phyloP scores from a whole-genome alignment of 2,329 filamentous ascomycete species.

The Zymoseptoria crescenta region DNA sequence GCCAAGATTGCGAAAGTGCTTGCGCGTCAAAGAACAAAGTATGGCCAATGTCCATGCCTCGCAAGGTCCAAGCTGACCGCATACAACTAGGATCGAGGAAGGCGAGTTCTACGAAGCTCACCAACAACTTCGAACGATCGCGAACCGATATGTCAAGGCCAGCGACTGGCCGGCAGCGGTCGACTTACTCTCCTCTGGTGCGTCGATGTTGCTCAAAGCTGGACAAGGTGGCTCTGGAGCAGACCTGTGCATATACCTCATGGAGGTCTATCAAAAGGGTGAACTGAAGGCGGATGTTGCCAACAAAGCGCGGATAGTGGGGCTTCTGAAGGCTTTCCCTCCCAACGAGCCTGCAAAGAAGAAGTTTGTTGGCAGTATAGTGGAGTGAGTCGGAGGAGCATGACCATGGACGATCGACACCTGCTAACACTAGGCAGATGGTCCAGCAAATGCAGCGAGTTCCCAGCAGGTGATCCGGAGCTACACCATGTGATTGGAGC shows the following conservation, averaged over 20 bases:
- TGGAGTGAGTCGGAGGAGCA: conserved; percentile 49
- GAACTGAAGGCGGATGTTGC: conserved; percentile 68
- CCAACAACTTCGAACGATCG: conserved; percentile 93
- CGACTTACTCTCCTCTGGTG: conserved; percentile 77
- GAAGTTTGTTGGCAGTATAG: conserved; percentile 80
- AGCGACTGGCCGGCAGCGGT: conserved; percentile 77
- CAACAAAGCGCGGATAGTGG: conserved; percentile 66
- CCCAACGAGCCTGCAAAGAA: conserved; percentile 82
- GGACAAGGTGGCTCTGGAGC: conserved; percentile 92
- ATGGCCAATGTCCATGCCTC: conserved; percentile 12
- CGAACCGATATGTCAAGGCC: conserved; percentile 84
- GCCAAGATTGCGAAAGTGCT: conserved; percentile 64
- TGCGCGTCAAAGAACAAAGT: conserved; percentile 71
- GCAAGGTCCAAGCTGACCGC: conserved; percentile 4
- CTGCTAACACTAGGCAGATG: conserved; percentile 46
- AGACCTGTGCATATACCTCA: conserved; percentile 76
- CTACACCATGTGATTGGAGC: conserved; percentile 86
- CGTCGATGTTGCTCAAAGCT: conserved; percentile 76
- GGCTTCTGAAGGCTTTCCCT: conserved; percentile 72
- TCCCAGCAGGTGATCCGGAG: conserved; percentile 86
- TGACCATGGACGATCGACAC: neutral
- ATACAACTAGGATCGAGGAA: conserved; percentile 61
- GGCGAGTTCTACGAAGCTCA: conserved; percentile 97
- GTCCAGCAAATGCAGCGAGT: conserved; percentile 78
- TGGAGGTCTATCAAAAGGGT: conserved; percentile 86